These are phyloP conservation scores for Clonostachys byssicola DNA, from an alignment of 2,329 filamentous ascomycete species.

Conservation along the genomic window DNA sequence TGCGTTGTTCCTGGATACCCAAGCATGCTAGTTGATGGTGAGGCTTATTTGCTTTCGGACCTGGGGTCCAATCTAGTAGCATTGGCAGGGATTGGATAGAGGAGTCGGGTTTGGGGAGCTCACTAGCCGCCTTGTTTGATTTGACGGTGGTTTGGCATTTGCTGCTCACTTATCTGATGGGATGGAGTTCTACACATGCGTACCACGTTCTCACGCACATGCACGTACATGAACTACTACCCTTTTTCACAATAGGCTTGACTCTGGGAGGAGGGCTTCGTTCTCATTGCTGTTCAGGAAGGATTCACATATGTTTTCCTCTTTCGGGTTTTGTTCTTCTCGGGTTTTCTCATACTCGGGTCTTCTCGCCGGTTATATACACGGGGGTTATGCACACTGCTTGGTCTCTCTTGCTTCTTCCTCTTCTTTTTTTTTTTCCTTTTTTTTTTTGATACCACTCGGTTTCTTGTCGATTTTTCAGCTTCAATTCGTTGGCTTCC, in stretches of 20 bases:
- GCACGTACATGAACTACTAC: too few species aligned
- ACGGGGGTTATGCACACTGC: too few species aligned
- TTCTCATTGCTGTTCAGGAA: not conserved
- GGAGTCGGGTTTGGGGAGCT: conserved; percentile 20
- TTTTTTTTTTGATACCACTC: not conserved
- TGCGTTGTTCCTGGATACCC: conserved; percentile 26
- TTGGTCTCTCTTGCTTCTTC: too few species aligned
- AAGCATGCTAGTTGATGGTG: conserved; percentile 21
- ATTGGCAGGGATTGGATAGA: conserved; percentile 30
- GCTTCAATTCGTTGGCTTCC: not conserved
- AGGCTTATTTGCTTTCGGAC: conserved; percentile 26
- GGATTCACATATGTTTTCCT: not conserved
- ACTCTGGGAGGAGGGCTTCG: not conserved
- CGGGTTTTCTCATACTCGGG: too few species aligned
- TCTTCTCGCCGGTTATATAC: too few species aligned
- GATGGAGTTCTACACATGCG: not conserved
- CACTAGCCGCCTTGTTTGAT: conserved; percentile 3
- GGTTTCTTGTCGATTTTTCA: not conserved
- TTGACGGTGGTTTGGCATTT: conserved; percentile 7
- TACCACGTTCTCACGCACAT: too few species aligned
- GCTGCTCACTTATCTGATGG: conserved; percentile 2
- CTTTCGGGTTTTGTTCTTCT: too few species aligned
- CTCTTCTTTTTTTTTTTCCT: too few species aligned
- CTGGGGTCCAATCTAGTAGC: conserved; percentile 19
- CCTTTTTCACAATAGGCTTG: not conserved